Conservation (phyloP, 108 stramenopile species). For the Cylindrotheca closterium region DNA sequence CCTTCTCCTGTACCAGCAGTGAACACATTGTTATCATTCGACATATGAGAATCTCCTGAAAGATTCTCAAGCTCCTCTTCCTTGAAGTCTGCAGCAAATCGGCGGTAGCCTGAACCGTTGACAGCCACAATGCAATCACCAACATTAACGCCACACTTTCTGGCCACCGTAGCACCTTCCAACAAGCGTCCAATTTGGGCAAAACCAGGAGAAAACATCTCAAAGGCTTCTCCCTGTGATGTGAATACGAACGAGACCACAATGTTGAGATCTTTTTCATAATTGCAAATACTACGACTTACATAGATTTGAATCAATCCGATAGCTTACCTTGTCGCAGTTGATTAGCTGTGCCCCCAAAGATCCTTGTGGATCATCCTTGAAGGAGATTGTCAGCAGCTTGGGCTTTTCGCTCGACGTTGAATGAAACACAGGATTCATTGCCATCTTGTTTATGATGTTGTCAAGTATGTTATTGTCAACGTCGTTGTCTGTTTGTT, state of each 20-base stretch:
- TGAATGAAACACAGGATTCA: constrained; percentile 52
- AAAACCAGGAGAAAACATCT: constrained; percentile 78
- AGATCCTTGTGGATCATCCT: constrained; percentile 58
- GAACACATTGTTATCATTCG: constrained; percentile 27
- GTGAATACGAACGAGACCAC: not conserved
- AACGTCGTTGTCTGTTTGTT: no score
- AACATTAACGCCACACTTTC: constrained; percentile 58
- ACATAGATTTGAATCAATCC: not conserved
- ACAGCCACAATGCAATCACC: constrained; percentile 75
- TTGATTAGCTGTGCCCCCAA: constrained; percentile 69
- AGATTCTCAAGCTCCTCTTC: constrained; percentile 56
- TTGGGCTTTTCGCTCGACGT: constrained; percentile 58
- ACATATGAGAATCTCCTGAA: constrained; percentile 25
- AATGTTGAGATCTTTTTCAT: not conserved
- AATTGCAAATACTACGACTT: not conserved
- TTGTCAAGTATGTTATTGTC: no score
- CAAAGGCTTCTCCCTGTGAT: constrained; percentile 48
- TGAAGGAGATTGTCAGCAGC: constrained; percentile 64
- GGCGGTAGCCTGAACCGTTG: constrained; percentile 67
- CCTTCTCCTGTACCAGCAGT: constrained; percentile 34
- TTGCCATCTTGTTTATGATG: no score
- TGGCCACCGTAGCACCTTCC: constrained; percentile 60
- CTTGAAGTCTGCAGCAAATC: constrained; percentile 76
- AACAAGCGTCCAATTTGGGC: constrained; percentile 58
- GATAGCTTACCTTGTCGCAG: constrained; percentile 56